Conservation (phyloP, 1,284 basidiomycete genomes). For the Abortiporus biennis region DNA sequence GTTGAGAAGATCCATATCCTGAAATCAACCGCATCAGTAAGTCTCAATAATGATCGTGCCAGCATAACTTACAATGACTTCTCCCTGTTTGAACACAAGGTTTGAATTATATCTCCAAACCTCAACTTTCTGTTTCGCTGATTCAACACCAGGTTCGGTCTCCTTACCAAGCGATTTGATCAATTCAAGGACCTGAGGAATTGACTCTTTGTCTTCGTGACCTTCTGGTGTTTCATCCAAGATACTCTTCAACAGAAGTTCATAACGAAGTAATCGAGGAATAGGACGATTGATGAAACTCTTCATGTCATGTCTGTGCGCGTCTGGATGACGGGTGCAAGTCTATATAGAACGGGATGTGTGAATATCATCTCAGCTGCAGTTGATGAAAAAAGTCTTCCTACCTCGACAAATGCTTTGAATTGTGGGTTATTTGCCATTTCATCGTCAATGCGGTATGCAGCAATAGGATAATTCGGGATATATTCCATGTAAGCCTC, state of each 20-base stretch:
- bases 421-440: slow-evolving; percentile 76
- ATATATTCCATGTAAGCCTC: slow-evolving; percentile 93
- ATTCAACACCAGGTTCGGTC: slow-evolving; percentile 76
- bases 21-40: slow-evolving; percentile 10
- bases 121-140: slow-evolving; percentile 82
- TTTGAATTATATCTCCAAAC: slow-evolving; percentile 81
- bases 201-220: slow-evolving; percentile 75
- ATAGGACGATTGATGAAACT: slow-evolving; percentile 88
- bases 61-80: slow-evolving; percentile 57
- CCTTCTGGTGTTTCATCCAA: slow-evolving; percentile 64
- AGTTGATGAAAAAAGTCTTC: slow-evolving; percentile 14
- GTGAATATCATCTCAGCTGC: not conserved
- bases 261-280: slow-evolving; percentile 83
- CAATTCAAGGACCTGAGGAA: slow-evolving; percentile 80
- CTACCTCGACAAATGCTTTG: slow-evolving; percentile 77
- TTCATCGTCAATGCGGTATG: slow-evolving; percentile 88
- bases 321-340: slow-evolving; percentile 67
- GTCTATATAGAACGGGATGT: slow-evolving; percentile 38
- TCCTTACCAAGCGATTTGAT: slow-evolving; percentile 83
- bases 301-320: slow-evolving; percentile 79
- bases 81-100: slow-evolving; percentile 73
- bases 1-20: slow-evolving; percentile 86
- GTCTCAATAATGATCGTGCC: not conserved
- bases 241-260: slow-evolving; percentile 78
- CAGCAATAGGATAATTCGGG: slow-evolving; percentile 91